Evolutionary conservation across 2,329 filamentous ascomycete species (phyloP), one percentile per base, ranked within the genome.

Genomic region (Tetracladium maxilliforme): DNA sequence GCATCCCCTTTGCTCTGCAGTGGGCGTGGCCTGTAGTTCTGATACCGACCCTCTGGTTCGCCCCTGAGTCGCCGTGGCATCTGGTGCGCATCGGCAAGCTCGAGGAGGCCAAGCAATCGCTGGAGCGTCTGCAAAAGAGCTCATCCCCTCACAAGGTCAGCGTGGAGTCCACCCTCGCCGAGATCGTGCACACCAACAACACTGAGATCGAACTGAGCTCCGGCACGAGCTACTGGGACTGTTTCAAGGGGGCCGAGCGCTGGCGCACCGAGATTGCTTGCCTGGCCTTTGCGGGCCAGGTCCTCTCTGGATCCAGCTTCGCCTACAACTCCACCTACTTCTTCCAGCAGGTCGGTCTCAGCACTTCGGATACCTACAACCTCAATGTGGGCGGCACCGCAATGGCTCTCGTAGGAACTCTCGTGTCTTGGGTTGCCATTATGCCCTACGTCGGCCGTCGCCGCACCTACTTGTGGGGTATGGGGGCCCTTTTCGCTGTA

Each of bases 11-110:
- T 28, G 49, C 46, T 3, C 29, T 59, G 15, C 55, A 59, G 31
- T 57, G 55, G 55, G 54, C 57, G 45, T 59, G 54, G 55, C 54
- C 55, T 3, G 24, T 54, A 17, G 54, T 54, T 3, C 39, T 59
- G 3, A 44, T 54, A 21, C 38, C 56, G 25, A 52, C 46, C 3
- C 51, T 58, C 14, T 42, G 37, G n/a, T 38, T 58, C 16, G 55
- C 55, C 1, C 55, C 55, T 3, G 55, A 59, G 31, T 58, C 54
- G 1, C 55, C 55, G 1, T 59, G 55, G 54, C 57, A 53, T 53
- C 42, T 58, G 14, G 53, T 61, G 10, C 45, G 55, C 7, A 49
- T 44, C 25, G 51, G 49, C 4, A 46, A 46, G 5, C 44, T 51
- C 1, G 44, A 54, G 11, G 49, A 58, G 18, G 57, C 57, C 9